These are phyloP conservation scores for Laburnicola sp. DNA, from an alignment of 2,329 filamentous ascomycete species.

Conservation along the genomic window DNA sequence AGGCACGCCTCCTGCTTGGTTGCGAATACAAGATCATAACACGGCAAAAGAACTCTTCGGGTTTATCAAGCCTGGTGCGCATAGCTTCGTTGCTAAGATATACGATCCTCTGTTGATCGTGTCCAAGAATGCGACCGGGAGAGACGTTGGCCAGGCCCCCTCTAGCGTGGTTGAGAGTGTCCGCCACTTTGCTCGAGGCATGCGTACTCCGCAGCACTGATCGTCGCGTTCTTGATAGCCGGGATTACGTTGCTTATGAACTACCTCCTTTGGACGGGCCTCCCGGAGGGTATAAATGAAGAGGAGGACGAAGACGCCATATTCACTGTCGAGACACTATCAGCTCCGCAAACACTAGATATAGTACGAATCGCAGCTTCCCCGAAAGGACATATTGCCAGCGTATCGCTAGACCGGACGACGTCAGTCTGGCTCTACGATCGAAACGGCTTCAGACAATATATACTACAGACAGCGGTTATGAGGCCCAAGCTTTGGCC, in stretches of 20 bases:
- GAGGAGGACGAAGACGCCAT: conserved; percentile 55
- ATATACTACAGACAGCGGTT: conserved; percentile 34
- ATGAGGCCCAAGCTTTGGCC: conserved; percentile 47
- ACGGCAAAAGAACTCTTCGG: conserved; percentile 75
- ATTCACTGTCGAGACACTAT: conserved; percentile 64
- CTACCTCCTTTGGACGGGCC: conserved; percentile 70
- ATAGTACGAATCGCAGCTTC: conserved; percentile 67
- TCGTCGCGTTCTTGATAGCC: conserved; percentile 64
- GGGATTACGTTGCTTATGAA: conserved; percentile 72
- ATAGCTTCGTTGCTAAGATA: conserved; percentile 73
- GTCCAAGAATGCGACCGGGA: conserved; percentile 67
- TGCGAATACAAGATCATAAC: conserved; percentile 76
- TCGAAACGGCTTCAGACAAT: conserved; percentile 34
- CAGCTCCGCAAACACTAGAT: conserved; percentile 68
- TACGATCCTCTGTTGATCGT: conserved; percentile 77
- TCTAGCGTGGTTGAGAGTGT: conserved; percentile 58
- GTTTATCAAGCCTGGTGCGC: conserved; percentile 70
- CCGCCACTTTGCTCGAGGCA: conserved; percentile 59
- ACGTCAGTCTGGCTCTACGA: conserved; percentile 63
- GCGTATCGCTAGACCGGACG: conserved; percentile 69
- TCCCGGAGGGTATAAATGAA: conserved; percentile 49
- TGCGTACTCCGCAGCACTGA: conserved; percentile 67
- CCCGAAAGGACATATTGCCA: conserved; percentile 66
- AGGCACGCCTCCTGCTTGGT: conserved; percentile 75
- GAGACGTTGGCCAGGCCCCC: conserved; percentile 54